Percentiles rank a stretch among this genome's conserved stretches.
phyloP scores from a whole-genome alignment of 169 alveolate genomes.

The Condylostoma magnum region DNA sequence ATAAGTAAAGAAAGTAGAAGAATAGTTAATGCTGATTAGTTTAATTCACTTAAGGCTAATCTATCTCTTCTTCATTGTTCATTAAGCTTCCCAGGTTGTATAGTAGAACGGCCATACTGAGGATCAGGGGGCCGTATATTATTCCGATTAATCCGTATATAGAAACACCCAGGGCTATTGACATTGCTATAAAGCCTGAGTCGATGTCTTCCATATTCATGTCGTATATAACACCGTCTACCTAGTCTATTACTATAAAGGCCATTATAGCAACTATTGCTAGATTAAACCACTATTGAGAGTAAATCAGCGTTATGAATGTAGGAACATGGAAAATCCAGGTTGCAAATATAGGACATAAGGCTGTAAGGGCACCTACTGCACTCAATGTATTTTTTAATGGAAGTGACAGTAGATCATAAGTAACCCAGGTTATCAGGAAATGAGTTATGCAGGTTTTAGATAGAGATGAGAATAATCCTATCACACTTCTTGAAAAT shows the following conservation, averaged over 20 bases:
- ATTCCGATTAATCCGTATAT: neutral
- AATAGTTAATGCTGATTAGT: no score
- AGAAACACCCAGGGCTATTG: neutral
- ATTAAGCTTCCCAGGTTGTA: no score
- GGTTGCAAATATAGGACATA: neutral
- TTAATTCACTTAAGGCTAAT: no score
- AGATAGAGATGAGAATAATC: neutral
- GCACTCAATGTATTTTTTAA: neutral
- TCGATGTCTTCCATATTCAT: neutral
- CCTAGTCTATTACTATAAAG: neutral
- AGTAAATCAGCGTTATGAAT: neutral
- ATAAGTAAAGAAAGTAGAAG: no score
- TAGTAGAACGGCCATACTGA: no score
- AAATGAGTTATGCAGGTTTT: neutral
- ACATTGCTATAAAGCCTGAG: neutral
- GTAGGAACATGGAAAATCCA: constrained; percentile 8
- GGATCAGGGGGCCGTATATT: constrained; percentile 10
- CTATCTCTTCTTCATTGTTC: no score
- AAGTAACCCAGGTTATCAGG: neutral
- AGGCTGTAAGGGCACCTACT: neutral
- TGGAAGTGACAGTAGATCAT: neutral
- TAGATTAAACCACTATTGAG: neutral
- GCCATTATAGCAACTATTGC: neutral
- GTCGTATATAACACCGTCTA: neutral
- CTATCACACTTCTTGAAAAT: neutral